Percentiles rank a stretch among this genome's conserved stretches.
phyloP scores from a whole-genome alignment of 2,329 filamentous ascomycete species.

The Talaromyces marneffei region DNA sequence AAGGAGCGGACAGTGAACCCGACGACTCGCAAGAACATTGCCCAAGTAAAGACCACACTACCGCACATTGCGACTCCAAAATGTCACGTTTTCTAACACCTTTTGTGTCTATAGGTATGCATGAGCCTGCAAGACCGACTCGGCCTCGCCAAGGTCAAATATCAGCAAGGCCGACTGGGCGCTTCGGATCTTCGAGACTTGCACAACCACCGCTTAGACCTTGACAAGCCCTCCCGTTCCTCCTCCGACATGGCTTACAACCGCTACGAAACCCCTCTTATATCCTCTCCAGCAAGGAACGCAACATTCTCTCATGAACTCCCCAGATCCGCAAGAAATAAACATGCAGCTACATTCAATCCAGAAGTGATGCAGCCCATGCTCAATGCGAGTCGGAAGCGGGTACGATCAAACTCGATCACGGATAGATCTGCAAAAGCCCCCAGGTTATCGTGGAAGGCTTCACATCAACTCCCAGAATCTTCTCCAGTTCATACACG shows the following conservation, averaged over 20 bases:
- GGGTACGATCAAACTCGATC: slow-evolving; percentile 61
- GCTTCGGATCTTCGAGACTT: slow-evolving; percentile 74
- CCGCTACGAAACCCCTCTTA: slow-evolving; percentile 48
- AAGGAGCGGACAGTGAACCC: slow-evolving; percentile 1
- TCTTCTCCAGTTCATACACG: slow-evolving; percentile 80
- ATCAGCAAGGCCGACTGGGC: slow-evolving; percentile 90
- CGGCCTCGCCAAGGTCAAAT: slow-evolving; percentile 94
- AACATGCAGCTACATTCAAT: slow-evolving; percentile 41
- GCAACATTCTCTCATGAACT: slow-evolving; percentile 80
- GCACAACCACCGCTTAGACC: slow-evolving; percentile 65
- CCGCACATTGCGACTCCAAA: slow-evolving; percentile 1
- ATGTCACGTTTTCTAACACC: slow-evolving; percentile 18
- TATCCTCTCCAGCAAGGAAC: slow-evolving; percentile 78
- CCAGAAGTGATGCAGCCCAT: slow-evolving; percentile 40
- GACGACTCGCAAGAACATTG: slow-evolving; percentile 11
- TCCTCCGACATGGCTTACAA: slow-evolving; percentile 74
- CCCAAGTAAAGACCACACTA: slow-evolving; percentile 11
- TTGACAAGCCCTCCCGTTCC: slow-evolving; percentile 75
- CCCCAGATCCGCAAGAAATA: slow-evolving; percentile 48
- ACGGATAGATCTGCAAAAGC: slow-evolving; percentile 52
- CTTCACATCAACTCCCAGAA: slow-evolving; percentile 67
- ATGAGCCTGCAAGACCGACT: slow-evolving; percentile 87
- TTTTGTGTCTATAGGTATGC: slow-evolving; percentile 66
- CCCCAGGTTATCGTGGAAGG: slow-evolving; percentile 66
- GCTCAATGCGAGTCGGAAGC: slow-evolving; percentile 55